Conservation (phyloP, 768 basidiomycete species). For the Suillus brevipes region DNA sequence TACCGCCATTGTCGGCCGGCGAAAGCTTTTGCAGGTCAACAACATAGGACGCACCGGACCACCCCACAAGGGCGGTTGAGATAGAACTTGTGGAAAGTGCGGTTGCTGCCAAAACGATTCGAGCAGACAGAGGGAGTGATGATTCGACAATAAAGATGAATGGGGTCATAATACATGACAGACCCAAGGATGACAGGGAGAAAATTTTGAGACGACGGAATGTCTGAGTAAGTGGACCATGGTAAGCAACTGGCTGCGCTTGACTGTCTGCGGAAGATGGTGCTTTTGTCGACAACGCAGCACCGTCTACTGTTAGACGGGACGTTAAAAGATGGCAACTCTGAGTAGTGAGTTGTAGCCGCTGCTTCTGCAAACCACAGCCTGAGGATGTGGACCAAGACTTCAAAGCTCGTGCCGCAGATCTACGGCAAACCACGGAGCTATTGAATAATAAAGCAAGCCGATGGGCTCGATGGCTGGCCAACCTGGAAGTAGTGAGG, state of each 20-base stretch:
- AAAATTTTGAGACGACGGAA: conserved; percentile 82
- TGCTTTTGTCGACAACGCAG: conserved; percentile 7
- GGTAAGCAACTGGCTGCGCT: conserved; percentile 45
- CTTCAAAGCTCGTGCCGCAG: background rate
- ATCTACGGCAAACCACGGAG: background rate
- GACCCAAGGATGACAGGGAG: conserved; percentile 73
- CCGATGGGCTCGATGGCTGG: background rate
- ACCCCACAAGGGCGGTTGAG: conserved; percentile 72
- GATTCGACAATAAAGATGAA: conserved; percentile 84
- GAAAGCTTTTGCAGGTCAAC: conserved; percentile 54
- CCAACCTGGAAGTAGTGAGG: background rate
- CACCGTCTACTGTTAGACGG: conserved; percentile 7
- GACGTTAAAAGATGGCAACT: conserved; percentile 14
- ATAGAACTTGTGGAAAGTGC: conserved; percentile 72
- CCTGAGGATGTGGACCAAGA: background rate
- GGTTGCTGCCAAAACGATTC: conserved; percentile 63
- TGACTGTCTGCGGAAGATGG: conserved; percentile 6
- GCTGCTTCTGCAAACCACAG: conserved; percentile 7
- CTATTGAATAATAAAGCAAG: background rate
- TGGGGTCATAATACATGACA: conserved; percentile 69
- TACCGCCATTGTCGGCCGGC: conserved; percentile 41
- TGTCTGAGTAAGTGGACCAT: conserved; percentile 69
- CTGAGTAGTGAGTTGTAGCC: conserved; percentile 14
- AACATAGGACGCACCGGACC: conserved; percentile 76
- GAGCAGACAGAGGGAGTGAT: conserved; percentile 66